These are phyloP conservation scores for Ceratocystis papillata DNA, from an alignment of 2,329 filamentous ascomycete species.

Conservation along the genomic window DNA sequence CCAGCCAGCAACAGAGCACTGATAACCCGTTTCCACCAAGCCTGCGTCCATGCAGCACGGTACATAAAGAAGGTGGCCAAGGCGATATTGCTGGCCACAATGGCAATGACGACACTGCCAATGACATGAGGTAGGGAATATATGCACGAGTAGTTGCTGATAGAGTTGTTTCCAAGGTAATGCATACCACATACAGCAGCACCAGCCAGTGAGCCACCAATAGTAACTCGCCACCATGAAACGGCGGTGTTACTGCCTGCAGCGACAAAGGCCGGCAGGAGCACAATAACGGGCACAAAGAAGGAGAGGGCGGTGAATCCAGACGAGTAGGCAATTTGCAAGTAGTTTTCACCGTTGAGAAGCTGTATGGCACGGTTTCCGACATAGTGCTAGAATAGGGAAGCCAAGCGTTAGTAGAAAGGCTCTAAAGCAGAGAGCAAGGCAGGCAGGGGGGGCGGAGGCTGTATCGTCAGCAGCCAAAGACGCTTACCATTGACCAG, in stretches of 20 bases:
- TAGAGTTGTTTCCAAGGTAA: conserved; percentile 75
- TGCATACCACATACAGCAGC: conserved; percentile 75
- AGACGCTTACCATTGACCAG: conserved; percentile 52
- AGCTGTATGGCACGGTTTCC: conserved; percentile 70
- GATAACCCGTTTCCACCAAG: conserved; percentile 61
- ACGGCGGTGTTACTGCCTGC: conserved; percentile 51
- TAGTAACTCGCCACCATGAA: conserved; percentile 46
- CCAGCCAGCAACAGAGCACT: conserved; percentile 58
- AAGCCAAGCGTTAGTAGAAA: too few species aligned
- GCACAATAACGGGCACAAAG: conserved; percentile 65
- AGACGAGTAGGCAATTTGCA: conserved; percentile 64
- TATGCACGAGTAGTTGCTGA: conserved; percentile 60
- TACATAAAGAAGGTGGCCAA: conserved; percentile 69
- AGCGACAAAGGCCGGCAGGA: conserved; percentile 60
- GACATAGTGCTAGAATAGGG: conserved; percentile 55
- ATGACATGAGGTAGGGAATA: conserved; percentile 52
- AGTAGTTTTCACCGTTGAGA: conserved; percentile 46
- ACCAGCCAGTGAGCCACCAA: conserved; percentile 60
- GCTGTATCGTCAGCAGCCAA: background rate
- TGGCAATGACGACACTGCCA: conserved; percentile 60
- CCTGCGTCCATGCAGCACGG: conserved; percentile 63
- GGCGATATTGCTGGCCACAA: conserved; percentile 58
- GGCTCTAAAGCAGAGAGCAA: conserved; percentile 7
- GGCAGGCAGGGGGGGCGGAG: background rate
- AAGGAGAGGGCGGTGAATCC: conserved; percentile 67